Percentiles rank a stretch among this genome's conserved stretches.
phyloP scores from a whole-genome alignment of 2,329 filamentous ascomycete genomes.

The Rutstroemia sp. region DNA sequence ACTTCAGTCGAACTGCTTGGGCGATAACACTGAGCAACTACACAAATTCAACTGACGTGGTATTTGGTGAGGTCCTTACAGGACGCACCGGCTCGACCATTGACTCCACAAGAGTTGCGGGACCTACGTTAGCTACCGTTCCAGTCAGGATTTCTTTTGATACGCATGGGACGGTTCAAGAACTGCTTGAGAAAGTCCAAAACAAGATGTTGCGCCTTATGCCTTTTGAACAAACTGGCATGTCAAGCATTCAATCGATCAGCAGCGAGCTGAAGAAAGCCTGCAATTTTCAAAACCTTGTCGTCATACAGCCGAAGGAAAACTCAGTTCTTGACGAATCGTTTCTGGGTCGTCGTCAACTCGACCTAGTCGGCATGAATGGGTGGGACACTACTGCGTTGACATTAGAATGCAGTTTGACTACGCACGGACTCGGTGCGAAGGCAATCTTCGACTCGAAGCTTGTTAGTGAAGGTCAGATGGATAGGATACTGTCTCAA shows the following conservation, averaged over 20 bases:
- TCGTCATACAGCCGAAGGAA: slow-evolving; percentile 16
- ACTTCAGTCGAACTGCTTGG: slow-evolving; percentile 30
- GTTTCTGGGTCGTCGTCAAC: neutral
- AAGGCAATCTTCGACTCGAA: slow-evolving; percentile 3
- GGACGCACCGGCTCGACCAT: slow-evolving; percentile 34
- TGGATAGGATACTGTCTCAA: slow-evolving; percentile 1
- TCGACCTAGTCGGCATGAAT: neutral
- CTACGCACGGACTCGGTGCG: neutral
- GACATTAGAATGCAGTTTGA: neutral
- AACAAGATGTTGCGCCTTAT: slow-evolving; percentile 26
- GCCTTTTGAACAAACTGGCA: slow-evolving; percentile 40
- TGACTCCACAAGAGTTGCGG: slow-evolving; percentile 36
- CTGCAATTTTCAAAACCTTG: slow-evolving; percentile 18
- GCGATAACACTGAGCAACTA: slow-evolving; percentile 34
- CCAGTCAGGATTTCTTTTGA: slow-evolving; percentile 20
- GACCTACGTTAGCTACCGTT: slow-evolving; percentile 36
- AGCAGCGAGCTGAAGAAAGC: slow-evolving; percentile 10
- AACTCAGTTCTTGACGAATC: neutral
- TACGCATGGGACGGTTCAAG: neutral
- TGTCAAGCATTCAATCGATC: slow-evolving; percentile 18
- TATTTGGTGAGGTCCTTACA: slow-evolving; percentile 37
- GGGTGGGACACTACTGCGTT: neutral
- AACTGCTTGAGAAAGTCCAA: neutral
- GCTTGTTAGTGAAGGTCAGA: neutral
- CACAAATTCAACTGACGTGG: slow-evolving; percentile 32